Evolutionary conservation across 352 stramenopile species (phyloP), one percentile per base, ranked within the genome.

Genomic region (Phytophthora fragariae): DNA sequence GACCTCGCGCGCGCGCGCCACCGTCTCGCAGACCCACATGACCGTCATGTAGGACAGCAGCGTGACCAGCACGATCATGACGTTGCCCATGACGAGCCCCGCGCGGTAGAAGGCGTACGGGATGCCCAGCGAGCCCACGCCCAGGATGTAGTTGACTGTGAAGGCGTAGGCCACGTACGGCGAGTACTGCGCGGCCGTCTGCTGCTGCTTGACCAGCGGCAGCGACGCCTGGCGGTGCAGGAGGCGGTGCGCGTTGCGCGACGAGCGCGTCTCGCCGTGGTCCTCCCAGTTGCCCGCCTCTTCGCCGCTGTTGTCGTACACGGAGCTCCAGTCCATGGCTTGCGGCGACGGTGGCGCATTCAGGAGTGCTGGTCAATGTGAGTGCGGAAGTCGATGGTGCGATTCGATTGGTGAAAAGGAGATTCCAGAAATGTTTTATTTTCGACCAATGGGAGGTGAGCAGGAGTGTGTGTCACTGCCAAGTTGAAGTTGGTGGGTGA

Each of bases 61-160:
- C 5, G 89, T 95, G 1, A 97, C 89, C n/a, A 92, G 24, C 1
- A 91, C 44, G 68, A 97, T 89, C 69, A 95, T 85, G 59, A 80
- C 69, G 57, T 89, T 92, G 57, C 85, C 87, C 59, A 97, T 82
- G 4, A 96, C 27, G 11, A 97, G 63, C 0, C 92, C 92, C 1
- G 89, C 81, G 50, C 88, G 83, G 59, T 89, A 94, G 73, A 97
- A 96, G 2, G 90, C 90, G 73, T 92, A 97, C 2, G 92, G 91
- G 46, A 98, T 94, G 46, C 91, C 91, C 15, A 98, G 75, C 24
- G 90, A 97, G n/a, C 92, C 91, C 11, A 98, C 92, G 47, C 92
- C 92, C 14, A 98, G 78, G 67, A 98, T 97, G 78, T 98, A 98
- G 76, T 98, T 98, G 56, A 98, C 92, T 8, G 92, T 97, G 72